These are phyloP conservation scores for Fusarium sp. DNA, from an alignment of 2,329 filamentous ascomycete genomes.

Conservation along the genomic window DNA sequence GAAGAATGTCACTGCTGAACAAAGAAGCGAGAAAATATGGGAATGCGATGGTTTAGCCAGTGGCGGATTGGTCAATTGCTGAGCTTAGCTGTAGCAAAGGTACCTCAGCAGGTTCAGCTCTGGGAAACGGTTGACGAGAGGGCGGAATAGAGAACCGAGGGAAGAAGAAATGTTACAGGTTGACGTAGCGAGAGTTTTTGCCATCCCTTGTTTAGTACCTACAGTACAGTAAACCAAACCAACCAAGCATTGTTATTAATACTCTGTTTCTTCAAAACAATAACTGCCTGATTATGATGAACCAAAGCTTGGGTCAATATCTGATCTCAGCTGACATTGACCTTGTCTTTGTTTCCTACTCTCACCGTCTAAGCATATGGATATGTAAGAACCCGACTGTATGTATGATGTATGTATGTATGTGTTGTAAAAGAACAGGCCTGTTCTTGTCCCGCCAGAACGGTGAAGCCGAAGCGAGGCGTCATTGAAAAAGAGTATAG, in stretches of 20 bases:
- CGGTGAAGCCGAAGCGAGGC: slow-evolving; percentile 35
- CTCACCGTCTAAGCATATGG: neutral
- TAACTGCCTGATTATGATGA: neutral
- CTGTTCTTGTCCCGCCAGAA: slow-evolving; percentile 15
- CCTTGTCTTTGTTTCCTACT: neutral
- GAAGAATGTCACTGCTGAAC: slow-evolving; percentile 28
- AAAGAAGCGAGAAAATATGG: slow-evolving; percentile 38
- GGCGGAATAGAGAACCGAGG: slow-evolving; percentile 38
- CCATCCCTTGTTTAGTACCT: neutral
- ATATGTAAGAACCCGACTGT: slow-evolving; percentile 24
- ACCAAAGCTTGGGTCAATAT: neutral
- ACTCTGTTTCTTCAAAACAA: neutral
- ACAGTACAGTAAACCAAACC: neutral
- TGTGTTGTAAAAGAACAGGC: neutral
- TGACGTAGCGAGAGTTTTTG: slow-evolving; percentile 29
- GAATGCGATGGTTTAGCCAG: slow-evolving; percentile 10
- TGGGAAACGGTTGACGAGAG: slow-evolving; percentile 1
- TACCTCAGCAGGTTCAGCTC: slow-evolving; percentile 1
- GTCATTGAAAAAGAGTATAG: neutral
- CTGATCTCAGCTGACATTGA: slow-evolving; percentile 2
- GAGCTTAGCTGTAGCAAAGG: neutral
- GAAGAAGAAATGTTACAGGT: slow-evolving; percentile 30
- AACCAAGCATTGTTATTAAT: neutral
- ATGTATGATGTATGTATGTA: neutral
- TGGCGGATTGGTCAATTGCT: slow-evolving; percentile 7